These are phyloP conservation scores for Blastobotrys persicus DNA, from an alignment of 1,139 yeast genomes.

Conservation along the genomic window DNA sequence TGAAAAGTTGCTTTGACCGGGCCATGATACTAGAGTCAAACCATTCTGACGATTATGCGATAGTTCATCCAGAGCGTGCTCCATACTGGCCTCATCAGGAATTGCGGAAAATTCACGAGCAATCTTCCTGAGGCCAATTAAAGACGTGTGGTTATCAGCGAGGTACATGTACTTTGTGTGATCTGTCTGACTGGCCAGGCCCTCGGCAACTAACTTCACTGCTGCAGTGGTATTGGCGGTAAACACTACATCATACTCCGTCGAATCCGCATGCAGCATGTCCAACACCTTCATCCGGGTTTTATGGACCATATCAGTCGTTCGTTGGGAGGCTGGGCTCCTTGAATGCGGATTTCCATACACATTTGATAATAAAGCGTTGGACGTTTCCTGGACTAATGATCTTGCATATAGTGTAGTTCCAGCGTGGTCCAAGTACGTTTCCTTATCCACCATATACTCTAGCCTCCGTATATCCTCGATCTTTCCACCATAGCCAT, in stretches of 20 bases:
- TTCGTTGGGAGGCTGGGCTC: slow-evolving; percentile 33
- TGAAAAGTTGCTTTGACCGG: slow-evolving; percentile 44
- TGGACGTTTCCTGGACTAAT: slow-evolving; percentile 29
- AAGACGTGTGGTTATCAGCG: slow-evolving; percentile 42
- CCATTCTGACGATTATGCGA: slow-evolving; percentile 1
- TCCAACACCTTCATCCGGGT: slow-evolving; percentile 34
- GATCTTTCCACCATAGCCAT: slow-evolving; percentile 1
- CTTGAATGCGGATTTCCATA: slow-evolving; percentile 45
- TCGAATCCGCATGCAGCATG: slow-evolving; percentile 38
- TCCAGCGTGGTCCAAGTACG: slow-evolving; percentile 45
- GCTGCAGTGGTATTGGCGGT: slow-evolving; percentile 44
- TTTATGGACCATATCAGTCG: slow-evolving; percentile 29
- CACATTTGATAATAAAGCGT: slow-evolving; percentile 27
- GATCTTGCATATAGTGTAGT: slow-evolving; percentile 37
- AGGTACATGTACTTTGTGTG: slow-evolving; percentile 31
- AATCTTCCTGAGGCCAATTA: slow-evolving; percentile 41
- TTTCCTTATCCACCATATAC: slow-evolving; percentile 22
- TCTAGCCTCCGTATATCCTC: slow-evolving; percentile 19
- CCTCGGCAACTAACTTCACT: slow-evolving; percentile 39
- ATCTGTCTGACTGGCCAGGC: slow-evolving; percentile 25
- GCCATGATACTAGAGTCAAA: slow-evolving; percentile 37
- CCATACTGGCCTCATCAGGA: slow-evolving; percentile 14
- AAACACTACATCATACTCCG: slow-evolving; percentile 41
- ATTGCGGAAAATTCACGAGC: slow-evolving; percentile 23
- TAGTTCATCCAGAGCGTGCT: slow-evolving; percentile 6